These are phyloP conservation scores for Lepidium didymum DNA, from an alignment of 345 rosid genomes.

Conservation along the genomic window DNA sequence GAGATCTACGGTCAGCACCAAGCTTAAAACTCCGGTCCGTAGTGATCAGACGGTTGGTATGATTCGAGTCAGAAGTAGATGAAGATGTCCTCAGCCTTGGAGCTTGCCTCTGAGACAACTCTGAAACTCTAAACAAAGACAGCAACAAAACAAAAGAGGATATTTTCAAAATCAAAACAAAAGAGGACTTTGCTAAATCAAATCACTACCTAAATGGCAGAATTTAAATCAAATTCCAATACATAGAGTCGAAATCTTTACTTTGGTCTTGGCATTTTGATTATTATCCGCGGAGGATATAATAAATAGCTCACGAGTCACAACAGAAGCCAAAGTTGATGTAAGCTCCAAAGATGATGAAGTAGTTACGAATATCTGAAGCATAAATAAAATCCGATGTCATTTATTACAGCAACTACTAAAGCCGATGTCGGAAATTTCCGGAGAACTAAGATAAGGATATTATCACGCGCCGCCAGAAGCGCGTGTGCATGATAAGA, in stretches of 20 bases:
- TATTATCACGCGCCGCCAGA: neutral
- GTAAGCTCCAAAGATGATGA: slow-evolving; percentile 1
- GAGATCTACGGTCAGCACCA: slow-evolving; percentile 66
- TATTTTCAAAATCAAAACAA: too few relatives aligned
- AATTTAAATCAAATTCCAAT: neutral
- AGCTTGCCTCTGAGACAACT: slow-evolving; percentile 71
- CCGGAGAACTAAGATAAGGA: neutral
- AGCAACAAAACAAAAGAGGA: neutral
- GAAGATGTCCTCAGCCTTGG: slow-evolving; percentile 57
- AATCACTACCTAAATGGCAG: neutral
- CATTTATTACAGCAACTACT: slow-evolving; percentile 14
- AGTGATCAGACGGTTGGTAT: slow-evolving; percentile 39
- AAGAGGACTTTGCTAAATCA: too few relatives aligned
- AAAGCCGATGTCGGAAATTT: slow-evolving; percentile 7
- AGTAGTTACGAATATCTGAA: slow-evolving; percentile 27
- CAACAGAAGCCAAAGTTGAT: slow-evolving; percentile 1
- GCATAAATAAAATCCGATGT: neutral
- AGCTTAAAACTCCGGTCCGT: slow-evolving; percentile 62
- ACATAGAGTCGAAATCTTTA: slow-evolving; percentile 19
- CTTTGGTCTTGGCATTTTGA: slow-evolving; percentile 81
- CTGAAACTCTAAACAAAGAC: slow-evolving; percentile 35
- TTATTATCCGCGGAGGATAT: neutral
- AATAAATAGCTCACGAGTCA: too few relatives aligned
- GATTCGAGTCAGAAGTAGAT: slow-evolving; percentile 52
- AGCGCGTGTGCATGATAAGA: neutral